Conservation (phyloP, 208 protist genomes). For the Plasmodiophora brassicae region DNA sequence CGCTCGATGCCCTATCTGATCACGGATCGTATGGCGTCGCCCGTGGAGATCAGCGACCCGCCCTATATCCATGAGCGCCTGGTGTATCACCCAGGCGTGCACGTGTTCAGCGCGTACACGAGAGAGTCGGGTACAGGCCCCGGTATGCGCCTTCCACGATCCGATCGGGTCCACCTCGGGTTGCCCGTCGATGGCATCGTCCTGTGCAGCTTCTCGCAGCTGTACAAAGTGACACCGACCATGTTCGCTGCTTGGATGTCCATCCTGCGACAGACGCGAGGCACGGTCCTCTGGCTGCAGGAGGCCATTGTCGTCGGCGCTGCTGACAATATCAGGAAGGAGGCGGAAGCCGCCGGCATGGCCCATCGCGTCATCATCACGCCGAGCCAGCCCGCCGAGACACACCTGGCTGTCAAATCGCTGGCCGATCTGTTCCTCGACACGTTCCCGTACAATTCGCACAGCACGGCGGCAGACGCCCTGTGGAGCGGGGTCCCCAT, state of each 20-base stretch:
- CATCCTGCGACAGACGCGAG: neutral
- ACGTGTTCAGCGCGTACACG: no score
- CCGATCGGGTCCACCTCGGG: no score
- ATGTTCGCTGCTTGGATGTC: neutral
- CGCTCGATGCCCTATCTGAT: no score
- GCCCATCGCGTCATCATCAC: neutral
- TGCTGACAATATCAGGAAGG: neutral
- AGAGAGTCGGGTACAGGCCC: no score
- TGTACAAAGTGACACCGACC: neutral
- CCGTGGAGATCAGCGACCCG: no score
- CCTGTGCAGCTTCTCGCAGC: neutral
- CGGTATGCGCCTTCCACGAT: no score
- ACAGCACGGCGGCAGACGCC: neutral
- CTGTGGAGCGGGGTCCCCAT: neutral
- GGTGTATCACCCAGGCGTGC: no score
- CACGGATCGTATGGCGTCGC: no score
- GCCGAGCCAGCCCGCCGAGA: neutral
- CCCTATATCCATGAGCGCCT: no score
- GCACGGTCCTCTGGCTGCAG: neutral
- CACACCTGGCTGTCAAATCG: neutral
- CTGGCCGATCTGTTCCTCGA: neutral
- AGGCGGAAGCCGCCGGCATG: neutral
- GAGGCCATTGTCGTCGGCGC: neutral
- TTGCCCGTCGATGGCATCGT: no score
- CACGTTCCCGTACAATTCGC: slow-evolving; percentile 25